Base-by-base conservation (phyloP, 192 early-diverging fungal species). In the Entomortierella chlamydospora region DNA sequence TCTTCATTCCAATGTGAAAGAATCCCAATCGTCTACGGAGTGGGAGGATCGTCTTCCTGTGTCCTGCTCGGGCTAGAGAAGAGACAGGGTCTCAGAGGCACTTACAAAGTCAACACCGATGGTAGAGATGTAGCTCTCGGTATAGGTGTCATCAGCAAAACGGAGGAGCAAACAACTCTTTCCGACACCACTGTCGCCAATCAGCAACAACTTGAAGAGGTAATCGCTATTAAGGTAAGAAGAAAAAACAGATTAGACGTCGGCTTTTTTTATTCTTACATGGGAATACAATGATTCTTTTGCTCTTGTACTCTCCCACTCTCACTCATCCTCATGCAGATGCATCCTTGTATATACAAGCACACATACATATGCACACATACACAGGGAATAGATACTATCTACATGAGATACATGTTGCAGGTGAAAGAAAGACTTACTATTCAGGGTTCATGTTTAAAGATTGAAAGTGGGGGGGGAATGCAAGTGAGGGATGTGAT, bases 141-240 rank as follows among this genome's bases (percentile, higher is more conserved):
- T 98, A 82, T 97, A 99, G 31, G 96, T 98, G 87, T 98, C 96
- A 84, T 99, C 97, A 1, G 97, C 97, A 83, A 99, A 98, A 74
- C 98, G 94, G 54, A 98, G 89, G 68, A 99, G 87, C 70, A 99
- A 83, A 83, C 96, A 98, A 64, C 95, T 97, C 88, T 99, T 99
- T 66, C 98, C 98, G 26, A 98, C 97, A 68, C 97, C 97, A 59
- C 95, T 96, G 87, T 99, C 98, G 56, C 98, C 97, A 83, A 99
- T 98, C 49, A 99, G 90, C 71, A 99, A 83, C n/a, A 99, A 88
- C 88, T 99, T 99, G 90, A 99, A 99, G 65, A 98, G 89, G 83
- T 98, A 99, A 71, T 99, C 97, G 91, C 96, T 97, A 47, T 17
- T 12, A 12, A 47, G 20, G 20, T 17, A 2, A 12, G 15, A 47